Base-by-base conservation (phyloP, 1,284 basidiomycete genomes). In the Papiliotrema nemorosa region DNA sequence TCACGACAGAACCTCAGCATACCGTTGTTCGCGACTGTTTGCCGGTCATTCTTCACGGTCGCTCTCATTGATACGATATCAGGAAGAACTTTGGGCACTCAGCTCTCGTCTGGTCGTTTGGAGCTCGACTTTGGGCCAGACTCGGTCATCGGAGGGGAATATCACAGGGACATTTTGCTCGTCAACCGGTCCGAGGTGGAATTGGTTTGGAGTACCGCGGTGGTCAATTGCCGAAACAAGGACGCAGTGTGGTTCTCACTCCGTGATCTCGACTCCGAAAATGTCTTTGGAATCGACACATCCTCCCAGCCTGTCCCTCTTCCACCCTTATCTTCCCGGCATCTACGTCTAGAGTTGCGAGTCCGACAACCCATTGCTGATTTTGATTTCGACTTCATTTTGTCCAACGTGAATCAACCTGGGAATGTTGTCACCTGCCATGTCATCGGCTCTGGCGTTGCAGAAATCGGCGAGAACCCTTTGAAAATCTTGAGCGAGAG, bases 401-500 rank as follows among this genome's bases (percentile, higher is more conserved):
- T 75, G 41, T 63, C 67, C 36, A 75, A 75, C 55, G 50, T 59
- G 6, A 57, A 72, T 48, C 66, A 71, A 52, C 54, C 67, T 0
- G 67, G 67, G 39, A 75, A 75, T 53, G 54, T 61, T 16, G 62
- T 74, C 18, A 66, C 64, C 12, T 64, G 68, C 31, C 62, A 60
- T 34, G 67, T 66, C 0, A 57, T 67, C 12, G 73, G 70, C 0
- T 65, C 66, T 21, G 60, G 62, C n/a, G 50, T 59, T 14, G 52
- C 60, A 1, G 63, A 55, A 9, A 63, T 68, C 10, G 57, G 60
- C 13, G 76, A 78, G 49, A 71, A 76, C 36, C 69, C 73, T 2
- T 58, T 79, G 26, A 66, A 70, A 35, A 65, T 79, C 21, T 59
- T 76, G 6, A 74, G 72, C n/a, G 77, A 76, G 7, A 65, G 69